Evolutionary conservation across 768 basidiomycete genomes (phyloP).

Genomic region (Lactifluus echinatus): DNA sequence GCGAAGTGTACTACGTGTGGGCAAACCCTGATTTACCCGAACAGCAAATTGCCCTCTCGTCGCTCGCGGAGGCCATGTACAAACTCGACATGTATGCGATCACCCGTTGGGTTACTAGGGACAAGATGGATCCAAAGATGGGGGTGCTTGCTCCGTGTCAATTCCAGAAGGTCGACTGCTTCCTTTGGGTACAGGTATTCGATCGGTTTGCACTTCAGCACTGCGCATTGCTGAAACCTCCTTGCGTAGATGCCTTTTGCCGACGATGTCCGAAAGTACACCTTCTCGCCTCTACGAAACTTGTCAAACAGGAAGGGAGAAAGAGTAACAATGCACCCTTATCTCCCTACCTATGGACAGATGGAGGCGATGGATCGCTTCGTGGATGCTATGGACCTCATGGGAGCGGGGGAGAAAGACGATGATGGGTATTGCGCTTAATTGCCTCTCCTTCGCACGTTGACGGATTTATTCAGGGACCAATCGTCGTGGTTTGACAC

Average conservation of each 20-base stretch:
- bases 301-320: slow-evolving; percentile 73
- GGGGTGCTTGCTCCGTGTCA: slow-evolving; percentile 60
- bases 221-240: neutral
- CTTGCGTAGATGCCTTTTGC: slow-evolving; percentile 85
- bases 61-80: slow-evolving; percentile 76
- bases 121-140: slow-evolving; percentile 77
- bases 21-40: slow-evolving; percentile 55
- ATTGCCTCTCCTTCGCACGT: neutral
- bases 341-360: slow-evolving; percentile 73
- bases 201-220: neutral
- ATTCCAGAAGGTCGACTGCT: slow-evolving; percentile 63
- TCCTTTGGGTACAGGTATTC: slow-evolving; percentile 76
- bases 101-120: slow-evolving; percentile 69
- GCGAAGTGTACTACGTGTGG: slow-evolving; percentile 82
- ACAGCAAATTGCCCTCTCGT: slow-evolving; percentile 79
- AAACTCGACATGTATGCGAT: slow-evolving; percentile 62
- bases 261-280: slow-evolving; percentile 84
- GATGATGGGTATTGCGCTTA: slow-evolving; percentile 54
- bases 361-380: slow-evolving; percentile 77
- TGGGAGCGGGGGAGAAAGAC: slow-evolving; percentile 63
- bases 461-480: slow-evolving; percentile 33
- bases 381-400: slow-evolving; percentile 85
- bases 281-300: slow-evolving; percentile 71
- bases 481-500: slow-evolving; percentile 71
- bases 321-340: slow-evolving; percentile 63